Evolutionary conservation across 129 eudicot genomes (phyloP).

Genomic region (Flaveria brownii): DNA sequence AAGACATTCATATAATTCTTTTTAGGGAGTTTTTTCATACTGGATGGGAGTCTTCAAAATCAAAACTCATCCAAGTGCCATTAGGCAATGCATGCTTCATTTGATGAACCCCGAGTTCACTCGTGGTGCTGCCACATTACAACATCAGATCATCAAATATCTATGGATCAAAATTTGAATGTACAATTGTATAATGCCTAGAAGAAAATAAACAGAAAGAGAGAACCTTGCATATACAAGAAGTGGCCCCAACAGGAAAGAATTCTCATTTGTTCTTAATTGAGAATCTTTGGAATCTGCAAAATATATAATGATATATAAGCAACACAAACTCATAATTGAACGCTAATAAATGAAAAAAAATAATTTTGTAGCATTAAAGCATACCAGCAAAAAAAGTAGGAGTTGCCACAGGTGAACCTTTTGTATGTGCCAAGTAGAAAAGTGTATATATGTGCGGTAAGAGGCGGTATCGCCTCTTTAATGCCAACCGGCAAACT

Average conservation of each 20-base stretch:
- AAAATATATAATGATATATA: conserved; percentile 19
- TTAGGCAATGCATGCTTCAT: conserved; percentile 63
- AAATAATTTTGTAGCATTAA: neutral
- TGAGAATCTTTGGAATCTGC: conserved; percentile 66
- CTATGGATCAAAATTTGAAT: neutral
- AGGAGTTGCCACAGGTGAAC: conserved; percentile 85
- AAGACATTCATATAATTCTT: neutral
- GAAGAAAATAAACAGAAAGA: neutral
- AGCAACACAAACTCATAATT: neutral
- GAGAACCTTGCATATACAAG: conserved; percentile 81
- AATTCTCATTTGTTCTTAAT: conserved; percentile 61
- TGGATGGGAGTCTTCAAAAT: conserved; percentile 93
- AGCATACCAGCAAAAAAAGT: conserved; percentile 72
- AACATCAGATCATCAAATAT: conserved; percentile 16
- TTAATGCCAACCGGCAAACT: conserved; percentile 83
- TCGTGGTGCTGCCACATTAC: conserved; percentile 49
- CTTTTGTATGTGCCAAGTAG: conserved; percentile 84
- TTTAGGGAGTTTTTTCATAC: conserved; percentile 34
- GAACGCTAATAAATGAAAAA: neutral
- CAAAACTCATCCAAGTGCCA: conserved; percentile 87
- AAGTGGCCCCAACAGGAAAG: conserved; percentile 88
- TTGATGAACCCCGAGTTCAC: conserved; percentile 53
- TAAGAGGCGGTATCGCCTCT: conserved; percentile 85
- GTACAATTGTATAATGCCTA: neutral
- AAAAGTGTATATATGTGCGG: conserved; percentile 90